phyloP scores from a whole-genome alignment of 306 rosid species.

The Chamaecrista fasciculata region DNA sequence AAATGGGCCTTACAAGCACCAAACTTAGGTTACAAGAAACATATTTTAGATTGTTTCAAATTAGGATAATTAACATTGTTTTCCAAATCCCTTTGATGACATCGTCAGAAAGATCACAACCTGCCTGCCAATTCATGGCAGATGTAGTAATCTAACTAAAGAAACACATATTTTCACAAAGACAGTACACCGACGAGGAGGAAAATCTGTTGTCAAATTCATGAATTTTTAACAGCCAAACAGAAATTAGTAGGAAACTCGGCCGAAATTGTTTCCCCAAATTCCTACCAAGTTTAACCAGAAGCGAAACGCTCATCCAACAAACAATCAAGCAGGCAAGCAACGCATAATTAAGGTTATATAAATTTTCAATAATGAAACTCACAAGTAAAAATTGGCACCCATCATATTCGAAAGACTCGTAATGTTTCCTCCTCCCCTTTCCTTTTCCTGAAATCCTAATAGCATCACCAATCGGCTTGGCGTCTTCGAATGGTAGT shows the following conservation, averaged over 20 bases:
- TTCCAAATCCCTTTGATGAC: not conserved
- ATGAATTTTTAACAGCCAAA: not conserved
- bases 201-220: not conserved
- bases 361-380: not conserved
- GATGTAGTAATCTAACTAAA: not conserved
- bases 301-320: not conserved
- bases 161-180: not conserved
- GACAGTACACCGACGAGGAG: not conserved
- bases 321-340: not conserved
- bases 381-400: constrained; percentile 65
- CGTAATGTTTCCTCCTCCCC: constrained; percentile 60
- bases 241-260: not conserved
- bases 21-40: not conserved
- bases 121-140: not conserved
- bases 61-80: not conserved
- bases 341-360: not conserved
- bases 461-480: constrained; percentile 69
- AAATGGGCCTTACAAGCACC: not conserved
- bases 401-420: constrained; percentile 73
- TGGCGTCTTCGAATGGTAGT: constrained; percentile 53
- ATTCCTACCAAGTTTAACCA: not conserved
- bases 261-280: not conserved
- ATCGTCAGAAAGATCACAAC: not conserved
- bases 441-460: constrained; percentile 79
- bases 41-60: not conserved